Conservation (phyloP, 345 rosid species). For the Draba incana region DNA sequence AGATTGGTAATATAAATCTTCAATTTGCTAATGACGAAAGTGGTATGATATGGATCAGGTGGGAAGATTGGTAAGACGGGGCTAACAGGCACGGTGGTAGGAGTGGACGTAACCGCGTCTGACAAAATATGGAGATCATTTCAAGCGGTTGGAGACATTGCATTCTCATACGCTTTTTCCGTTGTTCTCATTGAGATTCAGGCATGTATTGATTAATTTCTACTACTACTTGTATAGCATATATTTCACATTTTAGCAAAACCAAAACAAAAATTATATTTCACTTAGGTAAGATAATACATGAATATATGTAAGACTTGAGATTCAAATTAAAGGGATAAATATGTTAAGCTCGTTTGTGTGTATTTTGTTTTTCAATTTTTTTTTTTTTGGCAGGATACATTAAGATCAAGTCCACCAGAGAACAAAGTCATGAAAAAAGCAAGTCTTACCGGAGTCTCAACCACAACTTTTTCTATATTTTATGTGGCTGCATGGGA, state of each 20-base stretch:
- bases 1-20: neutral
- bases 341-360: neutral
- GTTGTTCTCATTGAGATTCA: constrained; percentile 81
- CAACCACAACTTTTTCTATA: constrained; percentile 73
- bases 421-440: constrained; percentile 71
- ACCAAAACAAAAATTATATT: neutral
- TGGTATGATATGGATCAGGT: constrained; percentile 31
- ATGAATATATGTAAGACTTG: neutral
- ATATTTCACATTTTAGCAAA: too few relatives aligned
- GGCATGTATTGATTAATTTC: constrained; percentile 43
- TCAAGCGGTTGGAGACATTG: constrained; percentile 82
- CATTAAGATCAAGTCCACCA: constrained; percentile 65
- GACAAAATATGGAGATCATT: constrained; percentile 78
- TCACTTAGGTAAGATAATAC: neutral
- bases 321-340: too few relatives aligned
- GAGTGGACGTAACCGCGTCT: constrained; percentile 65
- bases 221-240: neutral
- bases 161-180: constrained; percentile 84
- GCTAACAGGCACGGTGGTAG: constrained; percentile 60
- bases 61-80: constrained; percentile 52
- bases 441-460: constrained; percentile 58
- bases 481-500: constrained; percentile 75
- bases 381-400: constrained; percentile 49
- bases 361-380: too few relatives aligned
- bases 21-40: constrained; percentile 8